Evolutionary conservation across 2,329 filamentous ascomycete species (phyloP), one percentile per base, ranked within the genome.

Genomic region (Penicillium sp.): DNA sequence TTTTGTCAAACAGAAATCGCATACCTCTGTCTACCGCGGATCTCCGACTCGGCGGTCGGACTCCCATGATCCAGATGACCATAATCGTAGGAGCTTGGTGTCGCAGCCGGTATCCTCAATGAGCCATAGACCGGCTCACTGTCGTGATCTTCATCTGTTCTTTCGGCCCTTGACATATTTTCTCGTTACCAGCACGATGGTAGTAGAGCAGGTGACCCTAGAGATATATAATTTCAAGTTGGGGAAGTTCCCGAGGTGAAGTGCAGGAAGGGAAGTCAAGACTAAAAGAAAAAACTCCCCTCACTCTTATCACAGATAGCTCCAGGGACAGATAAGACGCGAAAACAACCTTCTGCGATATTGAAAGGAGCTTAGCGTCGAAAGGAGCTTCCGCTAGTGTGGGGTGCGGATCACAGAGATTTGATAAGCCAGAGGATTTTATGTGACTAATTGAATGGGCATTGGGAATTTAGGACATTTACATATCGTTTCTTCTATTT

Each of bases 1-100:
- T 41, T 33, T 23, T 15, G 39, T 36, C 4, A 15, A 15, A 39
- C 7, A 13, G 19, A 33, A 13, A 21, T 23, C 15, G 21, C 21
- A 21, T 56, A 65, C 62, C 65, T 61, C 33, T 45, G 56, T 59
- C 65, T 56, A 23, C 58, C 61, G 15, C 52, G 39, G 5, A 38
- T 47, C 39, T 66, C 64, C 13, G 50, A 54, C 25, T 67, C 64
- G 6, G 38, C 47, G 41, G 65, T 60, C 29, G 50, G 52, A 42
- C 55, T 58, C 5, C 43, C 56, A 42, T 42, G 56, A 43, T 47
- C 41, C 29, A 61, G 42, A 23, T 54, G 58, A 15, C 49, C 57
- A 47, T 62, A 44, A 44, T 66, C 62, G 29, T 63, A 64, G 3
- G 64, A 66, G 42, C 53, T 61, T 7, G 61, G 47, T 45, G 42